Evolutionary conservation across 2,329 filamentous ascomycete genomes (phyloP).

Genomic region (Periconia sp.): DNA sequence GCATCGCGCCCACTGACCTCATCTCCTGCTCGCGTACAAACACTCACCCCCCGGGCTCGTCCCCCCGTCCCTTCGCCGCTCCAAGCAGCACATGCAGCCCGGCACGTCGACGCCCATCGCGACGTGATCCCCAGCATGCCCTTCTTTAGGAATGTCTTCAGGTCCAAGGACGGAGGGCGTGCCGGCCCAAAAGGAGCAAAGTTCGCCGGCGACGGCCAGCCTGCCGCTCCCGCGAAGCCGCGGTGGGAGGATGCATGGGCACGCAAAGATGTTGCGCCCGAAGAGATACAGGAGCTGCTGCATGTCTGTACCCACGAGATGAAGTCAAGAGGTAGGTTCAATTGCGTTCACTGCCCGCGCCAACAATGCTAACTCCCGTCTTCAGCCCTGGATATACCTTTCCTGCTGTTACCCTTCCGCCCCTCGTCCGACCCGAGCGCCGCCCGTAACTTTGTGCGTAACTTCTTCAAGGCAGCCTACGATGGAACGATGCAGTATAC

Average conservation of each 20-base stretch:
- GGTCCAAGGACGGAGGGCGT: conserved; percentile 41
- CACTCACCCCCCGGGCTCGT: conserved; percentile 15
- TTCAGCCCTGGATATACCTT: conserved; percentile 84
- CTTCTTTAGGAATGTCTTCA: conserved; percentile 48
- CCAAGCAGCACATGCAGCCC: conserved; percentile 28
- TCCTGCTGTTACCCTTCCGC: conserved; percentile 91
- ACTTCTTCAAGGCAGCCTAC: conserved; percentile 79
- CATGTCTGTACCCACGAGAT: conserved; percentile 86
- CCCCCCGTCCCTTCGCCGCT: conserved; percentile 19
- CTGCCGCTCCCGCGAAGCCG: conserved; percentile 65
- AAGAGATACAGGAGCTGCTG: conserved; percentile 89
- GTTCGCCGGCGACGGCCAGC: conserved; percentile 25
- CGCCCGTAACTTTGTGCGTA: conserved; percentile 88
- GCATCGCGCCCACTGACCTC: conserved; percentile 8
- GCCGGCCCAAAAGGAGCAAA: conserved; percentile 37
- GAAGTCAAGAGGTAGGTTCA: conserved; percentile 81
- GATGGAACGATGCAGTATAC: conserved; percentile 63
- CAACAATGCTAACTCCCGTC: conserved; percentile 25
- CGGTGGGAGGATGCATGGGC: conserved; percentile 89
- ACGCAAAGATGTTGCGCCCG: conserved; percentile 80
- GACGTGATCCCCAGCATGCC: conserved; percentile 33
- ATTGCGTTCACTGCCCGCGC: not conserved
- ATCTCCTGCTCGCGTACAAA: conserved; percentile 11
- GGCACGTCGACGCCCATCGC: conserved; percentile 20
- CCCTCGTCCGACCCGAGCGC: conserved; percentile 90